Evolutionary conservation across 345 rosid species (phyloP), one percentile per base, ranked within the genome.

Genomic region (Arabidopsis suecica): DNA sequence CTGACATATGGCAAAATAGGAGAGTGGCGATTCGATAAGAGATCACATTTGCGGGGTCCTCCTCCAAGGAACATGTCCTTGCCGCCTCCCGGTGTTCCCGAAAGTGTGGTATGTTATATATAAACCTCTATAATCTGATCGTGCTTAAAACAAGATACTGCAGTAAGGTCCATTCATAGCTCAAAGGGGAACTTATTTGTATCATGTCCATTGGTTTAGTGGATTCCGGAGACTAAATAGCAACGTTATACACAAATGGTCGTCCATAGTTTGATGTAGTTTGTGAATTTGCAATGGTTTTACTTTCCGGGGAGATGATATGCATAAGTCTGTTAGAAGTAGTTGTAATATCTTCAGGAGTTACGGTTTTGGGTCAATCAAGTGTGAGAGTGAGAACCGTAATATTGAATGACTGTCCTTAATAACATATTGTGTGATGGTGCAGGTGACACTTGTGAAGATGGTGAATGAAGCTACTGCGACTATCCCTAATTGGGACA

Each of bases 11-110:
- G 96, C 18, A 86, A 83, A 83, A 82, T 84, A 47, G 98, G 98
- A 13, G 96, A 91, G 74, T 94, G 98, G 97, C 84, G 93, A 73
- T 94, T 94, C 48, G 97, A 94, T 84, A 91, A 94, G 88, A 91
- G 98, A 88, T 83, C 94, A 7, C 78, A 86, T 82, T 84, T 87
- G n/a, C 80, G 79, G 25, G 92, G 93, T 61, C 91, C 97, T 74
- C 96, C 88, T 2, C 93, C 91, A 0, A 86, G 73, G 84, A 94
- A 94, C 78, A 82, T 91, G 44, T 32, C 95, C 14, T 66, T 89
- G 85, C 97, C 98, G 22, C 98, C 98, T 75, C 93, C 78, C 5
- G 95, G 96, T 71, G 98, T 84, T 71, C 93, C 98, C 7, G 97
- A 94, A 84, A 91, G 96, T 82, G 97, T 94, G 95, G 98, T 94